These are phyloP conservation scores for Aspergillus phoenicis DNA, from an alignment of 2,329 filamentous ascomycete species.

Conservation along the genomic window DNA sequence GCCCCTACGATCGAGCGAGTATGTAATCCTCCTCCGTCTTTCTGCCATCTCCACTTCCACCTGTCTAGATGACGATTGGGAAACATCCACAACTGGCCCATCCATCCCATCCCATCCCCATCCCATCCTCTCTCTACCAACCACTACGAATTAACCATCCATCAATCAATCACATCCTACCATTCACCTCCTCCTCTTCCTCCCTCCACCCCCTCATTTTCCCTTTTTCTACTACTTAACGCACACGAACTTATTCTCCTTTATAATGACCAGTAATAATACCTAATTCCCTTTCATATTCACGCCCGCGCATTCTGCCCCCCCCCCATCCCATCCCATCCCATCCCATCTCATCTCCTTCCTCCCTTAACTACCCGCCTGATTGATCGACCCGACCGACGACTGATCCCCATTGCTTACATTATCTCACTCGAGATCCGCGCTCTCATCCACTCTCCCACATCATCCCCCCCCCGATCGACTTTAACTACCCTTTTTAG, in stretches of 20 bases:
- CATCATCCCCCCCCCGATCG: slow-evolving; percentile 27
- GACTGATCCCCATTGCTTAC: slow-evolving; percentile 23
- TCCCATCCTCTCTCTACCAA: background rate
- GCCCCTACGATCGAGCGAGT: slow-evolving; percentile 11
- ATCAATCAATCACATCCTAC: slow-evolving; percentile 6
- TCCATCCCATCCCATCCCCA: background rate
- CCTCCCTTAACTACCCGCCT: slow-evolving; percentile 6
- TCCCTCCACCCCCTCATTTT: slow-evolving; percentile 7
- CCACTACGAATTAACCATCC: background rate
- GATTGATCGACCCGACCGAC: slow-evolving; percentile 4
- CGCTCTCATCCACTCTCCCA: slow-evolving; percentile 26
- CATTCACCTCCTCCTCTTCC: background rate
- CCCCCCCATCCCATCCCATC: background rate
- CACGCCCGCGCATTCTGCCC: slow-evolving; percentile 13
- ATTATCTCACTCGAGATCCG: slow-evolving; percentile 29
- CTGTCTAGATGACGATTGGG: slow-evolving; percentile 33
- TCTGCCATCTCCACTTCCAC: slow-evolving; percentile 34
- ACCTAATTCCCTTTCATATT: background rate
- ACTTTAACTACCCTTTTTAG: slow-evolving; percentile 29
- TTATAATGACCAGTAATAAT: slow-evolving; percentile 5
- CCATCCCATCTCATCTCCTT: background rate
- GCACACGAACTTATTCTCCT: background rate
- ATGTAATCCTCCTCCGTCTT: slow-evolving; percentile 19
- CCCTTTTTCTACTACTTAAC: background rate
- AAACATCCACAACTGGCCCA: slow-evolving; percentile 16